Percentiles rank a stretch among this genome's conserved stretches.
These are phyloP conservation scores for Aeschynomene evenia DNA, from an alignment of 306 rosid genomes.

Conservation along the genomic window DNA sequence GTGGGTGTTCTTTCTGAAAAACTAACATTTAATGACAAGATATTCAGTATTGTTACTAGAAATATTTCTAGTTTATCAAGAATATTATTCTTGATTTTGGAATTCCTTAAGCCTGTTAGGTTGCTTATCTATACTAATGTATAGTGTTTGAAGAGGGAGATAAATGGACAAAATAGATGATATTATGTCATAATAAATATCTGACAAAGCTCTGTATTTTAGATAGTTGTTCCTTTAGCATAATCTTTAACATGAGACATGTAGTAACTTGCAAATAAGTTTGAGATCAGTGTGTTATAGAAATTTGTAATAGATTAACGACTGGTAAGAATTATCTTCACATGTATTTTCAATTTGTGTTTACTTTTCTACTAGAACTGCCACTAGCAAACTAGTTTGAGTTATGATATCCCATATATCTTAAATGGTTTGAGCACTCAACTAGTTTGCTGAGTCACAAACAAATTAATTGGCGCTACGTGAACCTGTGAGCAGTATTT, in stretches of 20 bases:
- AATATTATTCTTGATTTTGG: neutral
- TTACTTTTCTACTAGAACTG: neutral
- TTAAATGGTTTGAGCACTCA: neutral
- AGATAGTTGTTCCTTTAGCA: neutral
- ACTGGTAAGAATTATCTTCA: neutral
- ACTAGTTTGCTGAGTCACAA: neutral
- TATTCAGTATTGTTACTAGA: neutral
- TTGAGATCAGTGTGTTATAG: constrained; percentile 2
- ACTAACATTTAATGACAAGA: constrained; percentile 13
- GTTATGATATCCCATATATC: neutral
- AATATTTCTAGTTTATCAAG: neutral
- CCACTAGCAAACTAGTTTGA: neutral
- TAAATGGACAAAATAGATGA: neutral
- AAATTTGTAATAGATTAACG: neutral
- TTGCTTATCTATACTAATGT: neutral
- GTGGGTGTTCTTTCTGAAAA: constrained; percentile 12
- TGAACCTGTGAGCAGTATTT: constrained; percentile 17
- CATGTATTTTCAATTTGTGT: neutral
- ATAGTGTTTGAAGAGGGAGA: neutral
- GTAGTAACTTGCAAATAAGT: neutral
- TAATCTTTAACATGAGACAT: neutral
- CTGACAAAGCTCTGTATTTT: neutral
- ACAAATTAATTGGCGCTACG: neutral
- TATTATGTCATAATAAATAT: neutral
- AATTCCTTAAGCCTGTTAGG: neutral